Conservation (phyloP, 257 asterid species). For the Solanum chilense region DNA sequence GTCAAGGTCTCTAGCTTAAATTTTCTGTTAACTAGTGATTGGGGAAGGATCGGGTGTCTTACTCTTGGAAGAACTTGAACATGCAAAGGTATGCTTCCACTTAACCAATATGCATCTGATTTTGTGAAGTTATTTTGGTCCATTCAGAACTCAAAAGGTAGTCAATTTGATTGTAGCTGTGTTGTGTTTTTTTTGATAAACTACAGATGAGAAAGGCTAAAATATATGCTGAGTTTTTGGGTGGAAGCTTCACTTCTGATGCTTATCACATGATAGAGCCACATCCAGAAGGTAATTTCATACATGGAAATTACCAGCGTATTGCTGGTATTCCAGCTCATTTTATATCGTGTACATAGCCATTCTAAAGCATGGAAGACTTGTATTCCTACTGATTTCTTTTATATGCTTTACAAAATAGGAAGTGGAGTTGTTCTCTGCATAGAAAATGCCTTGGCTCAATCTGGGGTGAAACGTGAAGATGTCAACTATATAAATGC, state of each 20-base stretch:
- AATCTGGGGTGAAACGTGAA: conserved; percentile 71
- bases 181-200: not conserved
- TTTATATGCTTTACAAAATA: conserved; percentile 14
- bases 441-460: conserved; percentile 90
- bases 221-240: too few relatives aligned
- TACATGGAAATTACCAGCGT: not conserved
- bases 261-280: too few relatives aligned
- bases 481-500: conserved; percentile 92
- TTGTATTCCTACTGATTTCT: not conserved
- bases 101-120: not conserved
- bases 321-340: not conserved
- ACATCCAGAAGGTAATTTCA: conserved; percentile 73
- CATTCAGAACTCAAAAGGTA: not conserved
- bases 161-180: not conserved
- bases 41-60: conserved; percentile 93
- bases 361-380: not conserved
- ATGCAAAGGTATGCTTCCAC: conserved; percentile 49
- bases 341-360: not conserved
- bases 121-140: not conserved
- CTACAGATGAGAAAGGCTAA: conserved; percentile 46
- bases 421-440: conserved; percentile 83
- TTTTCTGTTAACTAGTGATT: conserved; percentile 28
- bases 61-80: conserved; percentile 86
- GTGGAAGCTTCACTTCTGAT: conserved; percentile 71
- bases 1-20: too few relatives aligned